Base-by-base conservation (phyloP, 2,329 filamentous ascomycete species). In the Fusarium transvaalense region DNA sequence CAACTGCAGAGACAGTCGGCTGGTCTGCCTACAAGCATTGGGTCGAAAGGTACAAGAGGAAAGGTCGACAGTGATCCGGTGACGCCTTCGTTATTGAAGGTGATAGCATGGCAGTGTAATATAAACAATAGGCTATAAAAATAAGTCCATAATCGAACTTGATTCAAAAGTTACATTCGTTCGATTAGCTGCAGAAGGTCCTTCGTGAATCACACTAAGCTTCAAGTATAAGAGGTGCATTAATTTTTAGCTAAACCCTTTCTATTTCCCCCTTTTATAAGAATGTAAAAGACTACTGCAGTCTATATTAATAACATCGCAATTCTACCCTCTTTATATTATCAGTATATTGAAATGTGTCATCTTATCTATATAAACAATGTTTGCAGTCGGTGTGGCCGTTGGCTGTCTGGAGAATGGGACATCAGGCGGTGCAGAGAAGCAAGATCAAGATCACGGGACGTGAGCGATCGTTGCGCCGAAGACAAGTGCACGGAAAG, bases 201-300 rank as follows among this genome's bases (percentile, higher is more conserved):
- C 12, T 13, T 39, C 3, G 27, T 58, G 38, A 53, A 35, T 35
- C 31, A 23, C 12, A 23, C 7, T 3, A 12, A 32, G 13, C 15
- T 17, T 2, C 7, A 37, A 7, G 17, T 50, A 35, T 34, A 50
- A 35, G 3, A 27, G 10, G 2, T 6, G 21, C 8, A 7, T 19
- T n/a, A 14, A 12, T 29, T 5, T 29, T 6, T 10, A n/a, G 5
- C 17, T 13, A 10, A 14, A 15, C 34, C 15, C 15, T 23, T 6
- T 27, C 4, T 3, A 14, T 5, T 45, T 45, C 3, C 5, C 13
- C n/a, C 10, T 19, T n/a, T 3, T 14, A 4, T 2, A 10, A 29
- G 6, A 29, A 9, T 15, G 3, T 3, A 14, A 29, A 3, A 19
- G 10, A 10, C 23, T n/a, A 13, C 4, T 13, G 0, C 2, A n/a